Evolutionary conservation across 805 yeast genomes (phyloP), one percentile per base, ranked within the genome.

Genomic region (Metschnikowia aberdeeniae): DNA sequence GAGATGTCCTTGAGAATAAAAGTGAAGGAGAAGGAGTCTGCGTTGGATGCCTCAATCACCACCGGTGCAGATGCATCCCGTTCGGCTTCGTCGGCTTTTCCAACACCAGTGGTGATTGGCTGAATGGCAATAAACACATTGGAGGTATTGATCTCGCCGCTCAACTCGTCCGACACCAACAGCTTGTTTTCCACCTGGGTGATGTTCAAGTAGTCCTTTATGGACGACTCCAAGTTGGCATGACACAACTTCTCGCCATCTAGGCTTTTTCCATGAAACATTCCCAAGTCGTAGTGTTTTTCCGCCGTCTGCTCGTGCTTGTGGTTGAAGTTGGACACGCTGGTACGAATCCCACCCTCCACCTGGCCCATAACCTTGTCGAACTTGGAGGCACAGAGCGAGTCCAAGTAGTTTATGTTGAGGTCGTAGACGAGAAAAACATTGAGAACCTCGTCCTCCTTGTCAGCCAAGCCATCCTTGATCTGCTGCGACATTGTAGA

Each of bases 231-330:
- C 55, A 92, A 74, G 59, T 89, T 90, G 4, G 97, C 98, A 56
- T 79, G 75, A 34, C 95, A 85, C 47, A 93, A 76, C 62, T 93
- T 92, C 57, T 86, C 95, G 11, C 93, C 97, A 62, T 89, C 95
- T 36, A 81, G 77, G 1, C 81, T 57, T 51, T 85, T 84, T 7
- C 97, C 97, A 17, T 75, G 68, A 60, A 89, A 88, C 54, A 86
- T 62, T 50, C 84, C 84, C 56, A 92, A 75, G 40, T 78, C 78
- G 46, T 46, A 53, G 10, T 53, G 51, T 28, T 60, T 56, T 19
- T 47, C 54, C 9, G 40, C 22, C 9, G 24, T 26, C 5, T 50
- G 52, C 32, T 55, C 61, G 28, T 57, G 62, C 61, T 61, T 66
- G 47, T 64, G 69, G 51, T 69, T 67, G 53, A 62, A 66, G 45